Evolutionary conservation across 2,329 filamentous ascomycete species (phyloP), one percentile per base, ranked within the genome.

Genomic region (Fusarium napiforme): DNA sequence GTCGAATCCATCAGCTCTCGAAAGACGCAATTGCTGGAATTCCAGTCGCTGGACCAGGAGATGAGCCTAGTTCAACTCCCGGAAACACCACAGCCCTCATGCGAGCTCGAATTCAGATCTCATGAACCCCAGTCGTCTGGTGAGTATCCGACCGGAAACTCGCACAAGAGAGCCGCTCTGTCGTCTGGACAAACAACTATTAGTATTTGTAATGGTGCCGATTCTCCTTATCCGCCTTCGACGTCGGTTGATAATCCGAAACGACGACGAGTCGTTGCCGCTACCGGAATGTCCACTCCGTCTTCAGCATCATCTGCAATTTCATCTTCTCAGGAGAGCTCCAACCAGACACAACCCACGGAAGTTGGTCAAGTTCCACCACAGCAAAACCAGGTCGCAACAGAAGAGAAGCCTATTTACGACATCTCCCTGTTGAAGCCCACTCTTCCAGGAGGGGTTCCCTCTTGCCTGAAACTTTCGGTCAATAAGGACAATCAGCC

Each of bases 121-220:
- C 34, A n/a, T 19, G 12, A 39, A 7, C 42, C 30, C 15, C 49
- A 46, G 23, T 34, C 55, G 0, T 47, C 55, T 5, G 26, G 39
- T 7, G 42, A 40, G 5, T 34, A 16, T 9, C 43, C 40, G 19
- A 8, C 26, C 46, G 37, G 15, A 15, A 34, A 62, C 15, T 34
- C 42, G 4, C 60, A 40, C 37, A 71, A 71, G 36, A 66, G 67
- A 59, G 9, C 52, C 10, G 26, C 46, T 21, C 46, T 32, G 10
- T 71, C 61, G 19, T 55, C 61, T 18, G 68, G 45, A 6, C 67
- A 67, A 23, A 50, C 67, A 9, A 67, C 69, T 7, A 47, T 58
- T 15, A 55, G 52, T 19, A 21, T 32, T 16, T 47, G 26, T 10
- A 52, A 40, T 5, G 18, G 50, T 2, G 26, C 26, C 18, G 59